Base-by-base conservation (phyloP, 306 rosid species). In the Rubus idaeus region DNA sequence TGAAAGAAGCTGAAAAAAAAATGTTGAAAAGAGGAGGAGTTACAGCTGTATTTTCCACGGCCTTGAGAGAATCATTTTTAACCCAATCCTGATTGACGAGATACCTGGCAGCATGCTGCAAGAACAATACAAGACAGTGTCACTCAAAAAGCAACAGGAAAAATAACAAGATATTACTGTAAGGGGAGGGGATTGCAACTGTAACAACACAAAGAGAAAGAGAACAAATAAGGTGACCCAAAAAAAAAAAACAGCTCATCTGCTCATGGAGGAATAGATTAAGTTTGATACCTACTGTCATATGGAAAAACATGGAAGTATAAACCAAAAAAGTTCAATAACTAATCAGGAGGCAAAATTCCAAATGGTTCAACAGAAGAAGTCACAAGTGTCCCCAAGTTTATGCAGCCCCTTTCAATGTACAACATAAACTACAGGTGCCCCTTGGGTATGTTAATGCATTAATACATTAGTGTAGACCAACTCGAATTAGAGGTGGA, bases 41-140 rank as follows among this genome's bases (percentile, higher is more conserved):
- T 91, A 94, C 98, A 80, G 97, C 97, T 77, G 98, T 94, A 87
- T 94, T 94, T 85, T 94, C 98, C 88, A 94, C 96, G 14, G 92
- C 85, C 87, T 94, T 94, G 62, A 94, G 85, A 68, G 98, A 91
- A 83, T 94, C 98, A 81, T 68, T 90, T 83, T 91, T 94, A 9
- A 94, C 97, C 98, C 98, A 94, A 56, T 94, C 98, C 83, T 94
- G 98, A 79, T 94, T 91, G 79, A 89, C 97, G 52, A 94, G 98
- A 86, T 89, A 94, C 90, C 98, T 90, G 68, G 98, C 98, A 56
- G 98, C 98, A 87, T 94, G 98, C 98, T 94, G 91, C 73, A 80
- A 84, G 30, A 53, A 68, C 77, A 82, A 81, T 64, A 13, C 23
- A 56, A 73, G 39, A 71, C 9, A 51, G 63, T 16, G 13, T 73